These are phyloP conservation scores for Fonsecaea erecta DNA, from an alignment of 2,329 filamentous ascomycete genomes.

Conservation along the genomic window DNA sequence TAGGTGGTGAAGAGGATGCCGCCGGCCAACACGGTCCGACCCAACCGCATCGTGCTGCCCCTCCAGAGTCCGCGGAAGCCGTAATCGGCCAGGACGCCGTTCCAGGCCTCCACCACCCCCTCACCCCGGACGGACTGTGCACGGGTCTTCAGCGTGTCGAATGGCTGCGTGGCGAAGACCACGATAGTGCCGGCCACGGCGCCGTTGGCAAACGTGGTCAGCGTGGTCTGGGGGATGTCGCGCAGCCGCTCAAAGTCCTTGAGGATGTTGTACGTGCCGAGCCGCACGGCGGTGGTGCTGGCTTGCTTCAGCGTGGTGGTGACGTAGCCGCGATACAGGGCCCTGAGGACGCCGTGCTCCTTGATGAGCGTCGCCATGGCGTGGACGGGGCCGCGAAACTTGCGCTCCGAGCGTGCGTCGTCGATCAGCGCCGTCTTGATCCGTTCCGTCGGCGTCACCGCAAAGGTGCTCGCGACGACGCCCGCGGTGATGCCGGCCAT, in stretches of 20 bases:
- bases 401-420: slow-evolving; percentile 55
- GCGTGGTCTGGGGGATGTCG: slow-evolving; percentile 56
- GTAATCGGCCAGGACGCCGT: slow-evolving; percentile 59
- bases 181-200: slow-evolving; percentile 61
- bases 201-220: slow-evolving; percentile 66
- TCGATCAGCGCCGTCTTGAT: slow-evolving; percentile 72
- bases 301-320: slow-evolving; percentile 68
- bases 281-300: slow-evolving; percentile 64
- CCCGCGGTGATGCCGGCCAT: slow-evolving; percentile 68
- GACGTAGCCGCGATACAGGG: slow-evolving; percentile 63
- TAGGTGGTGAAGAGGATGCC: slow-evolving; percentile 69
- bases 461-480: slow-evolving; percentile 64
- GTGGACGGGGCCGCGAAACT: slow-evolving; percentile 58
- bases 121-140: slow-evolving; percentile 60
- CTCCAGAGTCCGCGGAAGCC: slow-evolving; percentile 68
- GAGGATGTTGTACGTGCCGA: slow-evolving; percentile 67
- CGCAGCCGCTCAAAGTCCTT: slow-evolving; percentile 61
- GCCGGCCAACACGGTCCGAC: slow-evolving; percentile 67
- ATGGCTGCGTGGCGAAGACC: slow-evolving; percentile 51
- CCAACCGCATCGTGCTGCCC: slow-evolving; percentile 70
- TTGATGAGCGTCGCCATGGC: slow-evolving; percentile 56
- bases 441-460: slow-evolving; percentile 70
- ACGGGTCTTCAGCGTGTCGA: slow-evolving; percentile 51
- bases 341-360: slow-evolving; percentile 58
- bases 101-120: slow-evolving; percentile 61